Conservation (phyloP, 2,329 filamentous ascomycete genomes). For the Furcasterigmium furcatum region DNA sequence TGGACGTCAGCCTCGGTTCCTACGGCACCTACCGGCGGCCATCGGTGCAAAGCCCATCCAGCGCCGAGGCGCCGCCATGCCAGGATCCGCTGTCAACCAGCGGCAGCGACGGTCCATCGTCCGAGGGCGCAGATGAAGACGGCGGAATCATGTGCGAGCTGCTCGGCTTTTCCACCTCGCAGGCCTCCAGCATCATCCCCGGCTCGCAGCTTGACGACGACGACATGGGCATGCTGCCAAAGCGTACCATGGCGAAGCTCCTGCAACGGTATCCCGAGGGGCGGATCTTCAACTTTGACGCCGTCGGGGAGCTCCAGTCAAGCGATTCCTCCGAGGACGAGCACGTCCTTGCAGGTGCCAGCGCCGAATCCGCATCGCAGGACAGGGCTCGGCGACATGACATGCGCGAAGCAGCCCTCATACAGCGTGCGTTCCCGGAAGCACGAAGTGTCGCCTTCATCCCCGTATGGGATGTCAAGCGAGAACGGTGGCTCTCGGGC, state of each 20-base stretch:
- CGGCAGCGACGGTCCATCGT: background rate
- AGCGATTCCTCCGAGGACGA: conserved; percentile 9
- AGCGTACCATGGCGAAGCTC: conserved; percentile 21
- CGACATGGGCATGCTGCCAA: conserved; percentile 17
- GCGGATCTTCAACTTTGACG: conserved; percentile 25
- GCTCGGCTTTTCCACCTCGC: conserved; percentile 16
- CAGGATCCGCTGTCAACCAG: background rate
- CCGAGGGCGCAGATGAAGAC: background rate
- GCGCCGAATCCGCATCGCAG: conserved; percentile 4
- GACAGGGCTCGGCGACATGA: conserved; percentile 1
- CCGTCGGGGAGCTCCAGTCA: conserved; percentile 16
- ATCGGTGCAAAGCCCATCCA: background rate
- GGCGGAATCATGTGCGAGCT: conserved; percentile 8
- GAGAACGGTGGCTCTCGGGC: conserved; percentile 29
- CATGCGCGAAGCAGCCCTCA: background rate
- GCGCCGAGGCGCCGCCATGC: background rate
- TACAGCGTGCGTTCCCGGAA: conserved; percentile 2
- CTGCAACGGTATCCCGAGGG: conserved; percentile 27
- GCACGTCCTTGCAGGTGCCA: background rate
- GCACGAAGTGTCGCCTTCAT: conserved; percentile 25
- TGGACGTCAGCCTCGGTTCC: conserved; percentile 21
- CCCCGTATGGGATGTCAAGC: conserved; percentile 24
- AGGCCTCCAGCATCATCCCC: background rate
- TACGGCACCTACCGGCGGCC: background rate
- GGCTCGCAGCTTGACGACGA: conserved; percentile 9